Base-by-base conservation (phyloP, 2,329 filamentous ascomycete genomes). In the Pyricularia pennisetigena region DNA sequence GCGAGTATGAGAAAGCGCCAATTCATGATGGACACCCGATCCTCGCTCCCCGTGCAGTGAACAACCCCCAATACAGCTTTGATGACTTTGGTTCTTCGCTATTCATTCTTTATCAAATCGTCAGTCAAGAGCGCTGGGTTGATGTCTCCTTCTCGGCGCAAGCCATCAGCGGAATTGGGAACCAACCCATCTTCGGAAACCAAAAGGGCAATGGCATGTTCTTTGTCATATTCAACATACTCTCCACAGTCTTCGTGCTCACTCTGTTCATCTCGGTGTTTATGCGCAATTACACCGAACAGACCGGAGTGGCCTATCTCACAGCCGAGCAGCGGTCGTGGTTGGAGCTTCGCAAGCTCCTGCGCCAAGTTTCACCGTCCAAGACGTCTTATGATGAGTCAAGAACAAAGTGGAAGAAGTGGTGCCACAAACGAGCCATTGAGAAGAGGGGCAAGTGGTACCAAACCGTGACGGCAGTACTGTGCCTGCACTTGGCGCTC, bases 201-300 rank as follows among this genome's bases (percentile, higher is more conserved):
- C 86, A 90, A 1, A 88, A 94, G 74, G 93, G 90, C 59, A 98
- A 99, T 72, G 94, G 92, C 0, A 78, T 98, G 49, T 99, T 97
- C 82, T 97, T 99, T 76, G 88, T 99, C 68, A 84, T 94, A 4
- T 99, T 98, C 87, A 99, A 99, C 79, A 86, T 99, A 76, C 85
- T 99, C 73, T 93, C 93, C 35, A 95, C 95, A 0, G 94, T 99
- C 71, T 99, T 99, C 79, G 91, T 99, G 70, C 84, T 99, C 75
- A 99, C 95, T 0, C 82, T 99, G 75, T 99, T 99, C 78, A 96
- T 99, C 65, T 98, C 95, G 68, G 95, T 99, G 70, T 99, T 99
- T 78, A 99, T 99, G 95, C 92, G 95, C 70, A 99, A 97, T 77
- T 99, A 99, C 79, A 99, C 95, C 0, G 95, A 99, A 79, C 94